Evolutionary conservation across 441 rosid species (phyloP).

Genomic region (Arabidopsis lyrata): DNA sequence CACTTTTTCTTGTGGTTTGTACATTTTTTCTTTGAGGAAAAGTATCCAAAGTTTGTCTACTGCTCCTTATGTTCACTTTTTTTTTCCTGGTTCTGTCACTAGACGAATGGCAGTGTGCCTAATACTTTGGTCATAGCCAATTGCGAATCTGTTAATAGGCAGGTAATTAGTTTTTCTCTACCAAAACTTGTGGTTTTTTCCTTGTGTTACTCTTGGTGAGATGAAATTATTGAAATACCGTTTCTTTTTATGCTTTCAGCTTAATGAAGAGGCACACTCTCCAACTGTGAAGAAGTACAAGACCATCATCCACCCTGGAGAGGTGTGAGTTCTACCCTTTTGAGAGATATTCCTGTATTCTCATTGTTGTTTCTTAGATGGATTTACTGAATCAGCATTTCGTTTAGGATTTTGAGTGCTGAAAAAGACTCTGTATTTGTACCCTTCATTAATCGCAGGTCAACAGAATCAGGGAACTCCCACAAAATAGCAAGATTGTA

Average conservation of each 20-base stretch:
- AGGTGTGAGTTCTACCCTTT: conserved; percentile 55
- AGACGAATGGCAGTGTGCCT: conserved; percentile 96
- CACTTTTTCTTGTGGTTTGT: not conserved
- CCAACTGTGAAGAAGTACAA: conserved; percentile 91
- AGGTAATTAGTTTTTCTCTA: conserved; percentile 52
- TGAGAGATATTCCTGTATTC: not conserved
- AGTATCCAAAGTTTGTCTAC: not conserved
- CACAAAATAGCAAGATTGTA: conserved; percentile 86
- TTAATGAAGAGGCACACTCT: conserved; percentile 86
- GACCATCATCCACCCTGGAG: conserved; percentile 95
- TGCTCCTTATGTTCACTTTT: conserved; percentile 1
- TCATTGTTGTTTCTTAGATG: conserved; percentile 2
- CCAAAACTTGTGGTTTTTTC: not conserved
- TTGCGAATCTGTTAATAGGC: conserved; percentile 86
- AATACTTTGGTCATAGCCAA: conserved; percentile 91
- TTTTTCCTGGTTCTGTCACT: conserved; percentile 29
- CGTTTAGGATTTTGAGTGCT: not conserved
- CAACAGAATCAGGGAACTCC: conserved; percentile 97
- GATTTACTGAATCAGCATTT: conserved; percentile 10
- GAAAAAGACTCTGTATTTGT: conserved; percentile 9
- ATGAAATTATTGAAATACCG: not conserved
- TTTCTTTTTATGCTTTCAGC: conserved; percentile 47
- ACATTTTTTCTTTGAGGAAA: conserved; percentile 3
- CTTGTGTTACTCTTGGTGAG: conserved; percentile 10
- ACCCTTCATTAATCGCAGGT: conserved; percentile 56